Evolutionary conservation across 129 eudicot species (phyloP), one percentile per base, ranked within the genome.

Genomic region (Tagetes patula): DNA sequence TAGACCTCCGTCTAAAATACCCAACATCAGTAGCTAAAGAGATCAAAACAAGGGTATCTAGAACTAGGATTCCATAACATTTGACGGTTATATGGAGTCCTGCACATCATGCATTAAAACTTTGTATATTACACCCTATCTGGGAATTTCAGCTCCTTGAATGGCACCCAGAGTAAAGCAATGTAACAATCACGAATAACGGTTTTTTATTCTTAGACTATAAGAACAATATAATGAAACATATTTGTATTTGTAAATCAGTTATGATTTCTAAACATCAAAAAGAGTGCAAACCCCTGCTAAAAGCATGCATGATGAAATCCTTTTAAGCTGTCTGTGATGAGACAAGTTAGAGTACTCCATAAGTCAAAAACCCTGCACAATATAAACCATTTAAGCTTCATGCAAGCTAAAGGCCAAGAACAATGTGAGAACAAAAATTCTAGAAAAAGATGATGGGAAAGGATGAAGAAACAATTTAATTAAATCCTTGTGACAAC

Each of bases 271-370:
- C 62, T 63, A 47, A 8, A 48, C 11, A 31, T 73, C 13, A 63
- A 75, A 52, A 75, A 47, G 33, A 64, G 64, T 65, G 55, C 55
- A n/a, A 65, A 75, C 65, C 64, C 1, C 53, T 59, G 55, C 33
- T 55, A 40, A 40, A 75, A 52, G 52, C 1, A 75, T 5, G 79
- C 45, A 60, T 50, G 72, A 50, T 3, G 33, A 65, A 62, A 33
- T 63, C 14, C 8, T 34, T 50, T 36, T 36, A 49, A 7, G 48
- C 32, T 50, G 47, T 12, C 36, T 6, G 1, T 6, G 1, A 36
- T 50, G 62, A 69, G 9, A 11, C 14, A 34, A 33, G 47, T 31
- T 36, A 31, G 63, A 56, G 38, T 56, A 56, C 63, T 31, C 38
- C 31, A 20, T 36, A 3, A 48, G 14, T 69, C 74, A 47, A 37